phyloP scores from a whole-genome alignment of 2,329 filamentous ascomycete species.

The Botryotinia calthae region DNA sequence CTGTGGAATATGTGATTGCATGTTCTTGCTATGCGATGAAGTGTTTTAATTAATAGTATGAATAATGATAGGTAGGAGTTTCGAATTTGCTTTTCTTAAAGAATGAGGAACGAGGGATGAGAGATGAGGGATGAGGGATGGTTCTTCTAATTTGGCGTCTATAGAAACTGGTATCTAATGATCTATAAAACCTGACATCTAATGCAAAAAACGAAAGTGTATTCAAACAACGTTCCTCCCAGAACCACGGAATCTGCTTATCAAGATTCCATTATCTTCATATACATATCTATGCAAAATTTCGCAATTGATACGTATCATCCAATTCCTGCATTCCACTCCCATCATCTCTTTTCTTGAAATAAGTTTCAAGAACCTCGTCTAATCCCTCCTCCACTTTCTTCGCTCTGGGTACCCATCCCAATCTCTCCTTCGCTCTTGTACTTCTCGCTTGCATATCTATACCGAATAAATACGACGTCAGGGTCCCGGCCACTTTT shows the following conservation, averaged over 20 bases:
- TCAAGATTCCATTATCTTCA: background rate
- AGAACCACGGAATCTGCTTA: background rate
- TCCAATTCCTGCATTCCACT: background rate
- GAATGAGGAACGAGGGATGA: too few species aligned
- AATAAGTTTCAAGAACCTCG: conserved; percentile 16
- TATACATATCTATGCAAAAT: background rate
- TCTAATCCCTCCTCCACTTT: conserved; percentile 13
- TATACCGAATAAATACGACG: conserved; percentile 7
- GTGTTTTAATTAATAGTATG: accelerated
- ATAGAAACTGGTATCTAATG: background rate
- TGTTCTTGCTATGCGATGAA: background rate
- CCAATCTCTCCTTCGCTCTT: conserved; percentile 13
- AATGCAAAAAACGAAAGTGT: background rate
- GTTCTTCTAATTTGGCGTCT: background rate
- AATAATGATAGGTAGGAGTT: background rate
- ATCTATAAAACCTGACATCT: background rate
- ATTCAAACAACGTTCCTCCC: background rate
- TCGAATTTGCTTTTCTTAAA: accelerated
- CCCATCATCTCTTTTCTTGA: background rate
- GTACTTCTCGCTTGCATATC: conserved; percentile 22
- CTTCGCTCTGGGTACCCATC: conserved; percentile 17
- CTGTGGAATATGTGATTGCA: too few species aligned
- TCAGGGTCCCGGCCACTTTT: conserved; percentile 3
- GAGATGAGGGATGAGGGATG: too few species aligned
- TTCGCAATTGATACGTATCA: background rate